phyloP scores from a whole-genome alignment of 331 rosid species.

The Arachis monticola region DNA sequence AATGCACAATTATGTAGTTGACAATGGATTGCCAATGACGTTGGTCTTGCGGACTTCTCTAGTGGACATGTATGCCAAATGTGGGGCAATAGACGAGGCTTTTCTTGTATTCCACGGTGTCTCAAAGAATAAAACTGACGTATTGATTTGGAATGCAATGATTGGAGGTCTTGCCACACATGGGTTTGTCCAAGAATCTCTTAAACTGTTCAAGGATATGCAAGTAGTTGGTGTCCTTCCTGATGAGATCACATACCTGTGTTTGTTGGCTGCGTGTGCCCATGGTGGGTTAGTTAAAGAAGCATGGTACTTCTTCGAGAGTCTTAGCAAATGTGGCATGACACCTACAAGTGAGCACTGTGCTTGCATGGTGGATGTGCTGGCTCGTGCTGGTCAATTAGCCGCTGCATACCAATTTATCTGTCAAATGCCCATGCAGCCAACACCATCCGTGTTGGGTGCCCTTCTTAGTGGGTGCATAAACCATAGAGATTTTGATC shows the following conservation, averaged over 20 bases:
- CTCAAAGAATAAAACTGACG: slow-evolving; percentile 59
- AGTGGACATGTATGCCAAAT: slow-evolving; percentile 92
- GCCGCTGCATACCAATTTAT: slow-evolving; percentile 63
- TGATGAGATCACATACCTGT: slow-evolving; percentile 86
- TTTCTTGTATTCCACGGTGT: slow-evolving; percentile 54
- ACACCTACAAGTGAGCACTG: slow-evolving; percentile 68
- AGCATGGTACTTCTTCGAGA: slow-evolving; percentile 80
- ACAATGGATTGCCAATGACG: slow-evolving; percentile 57
- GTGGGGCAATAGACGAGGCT: slow-evolving; percentile 83
- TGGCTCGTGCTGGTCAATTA: slow-evolving; percentile 78
- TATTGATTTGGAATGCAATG: slow-evolving; percentile 81
- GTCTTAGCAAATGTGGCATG: slow-evolving; percentile 56
- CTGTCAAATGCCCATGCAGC: slow-evolving; percentile 66
- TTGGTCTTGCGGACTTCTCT: slow-evolving; percentile 73
- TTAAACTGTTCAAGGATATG: slow-evolving; percentile 68
- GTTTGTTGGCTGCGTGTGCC: slow-evolving; percentile 83
- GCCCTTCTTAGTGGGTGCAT: slow-evolving; percentile 76
- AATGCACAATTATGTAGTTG: slow-evolving; percentile 55
- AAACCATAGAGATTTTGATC: slow-evolving; percentile 68
- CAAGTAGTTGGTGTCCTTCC: slow-evolving; percentile 56
- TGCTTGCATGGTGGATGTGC: slow-evolving; percentile 88
- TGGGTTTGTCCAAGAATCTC: slow-evolving; percentile 65
- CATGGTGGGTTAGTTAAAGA: slow-evolving; percentile 79
- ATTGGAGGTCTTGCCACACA: slow-evolving; percentile 92
- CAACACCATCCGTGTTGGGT: slow-evolving; percentile 84